phyloP scores from a whole-genome alignment of 2,329 filamentous ascomycete species.

The Fusarium sp. region DNA sequence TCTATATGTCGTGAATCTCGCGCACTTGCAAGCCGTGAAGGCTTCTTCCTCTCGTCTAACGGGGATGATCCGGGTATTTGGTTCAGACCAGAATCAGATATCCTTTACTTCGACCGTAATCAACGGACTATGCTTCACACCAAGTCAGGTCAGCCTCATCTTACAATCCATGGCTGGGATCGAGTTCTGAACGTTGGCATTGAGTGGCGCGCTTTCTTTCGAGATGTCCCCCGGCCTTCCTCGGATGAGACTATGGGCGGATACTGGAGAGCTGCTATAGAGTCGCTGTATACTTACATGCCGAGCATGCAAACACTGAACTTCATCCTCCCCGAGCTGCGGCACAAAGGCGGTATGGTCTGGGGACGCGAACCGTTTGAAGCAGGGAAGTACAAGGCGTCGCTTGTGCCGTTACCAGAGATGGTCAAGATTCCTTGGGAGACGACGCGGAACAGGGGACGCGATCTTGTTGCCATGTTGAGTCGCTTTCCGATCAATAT shows the following conservation, averaged over 20 bases:
- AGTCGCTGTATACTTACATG: constrained; percentile 42
- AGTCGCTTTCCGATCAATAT: constrained; percentile 5
- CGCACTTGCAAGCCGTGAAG: constrained; percentile 41
- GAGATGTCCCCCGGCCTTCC: constrained; percentile 43
- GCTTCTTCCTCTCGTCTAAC: constrained; percentile 44
- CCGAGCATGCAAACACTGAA: constrained; percentile 43
- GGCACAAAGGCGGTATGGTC: constrained; percentile 46
- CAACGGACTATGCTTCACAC: constrained; percentile 37
- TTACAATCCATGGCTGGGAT: constrained; percentile 41
- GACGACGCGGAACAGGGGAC: constrained; percentile 21
- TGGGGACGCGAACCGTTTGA: constrained; percentile 49
- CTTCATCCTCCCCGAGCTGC: constrained; percentile 46
- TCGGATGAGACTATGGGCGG: constrained; percentile 35
- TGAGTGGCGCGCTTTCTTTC: constrained; percentile 50
- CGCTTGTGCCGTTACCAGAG: constrained; percentile 40
- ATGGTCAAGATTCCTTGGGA: constrained; percentile 46
- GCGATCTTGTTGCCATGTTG: constrained; percentile 6
- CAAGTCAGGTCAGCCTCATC: constrained; percentile 19
- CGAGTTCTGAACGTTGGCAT: constrained; percentile 46
- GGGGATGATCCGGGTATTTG: constrained; percentile 34
- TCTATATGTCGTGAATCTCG: constrained; percentile 48
- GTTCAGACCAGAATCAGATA: constrained; percentile 47
- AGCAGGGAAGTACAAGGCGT: constrained; percentile 27
- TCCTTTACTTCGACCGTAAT: constrained; percentile 51
- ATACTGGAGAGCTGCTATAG: constrained; percentile 42